Evolutionary conservation across 1,284 basidiomycete species (phyloP).

Genomic region (Phellinidium pouzarii): DNA sequence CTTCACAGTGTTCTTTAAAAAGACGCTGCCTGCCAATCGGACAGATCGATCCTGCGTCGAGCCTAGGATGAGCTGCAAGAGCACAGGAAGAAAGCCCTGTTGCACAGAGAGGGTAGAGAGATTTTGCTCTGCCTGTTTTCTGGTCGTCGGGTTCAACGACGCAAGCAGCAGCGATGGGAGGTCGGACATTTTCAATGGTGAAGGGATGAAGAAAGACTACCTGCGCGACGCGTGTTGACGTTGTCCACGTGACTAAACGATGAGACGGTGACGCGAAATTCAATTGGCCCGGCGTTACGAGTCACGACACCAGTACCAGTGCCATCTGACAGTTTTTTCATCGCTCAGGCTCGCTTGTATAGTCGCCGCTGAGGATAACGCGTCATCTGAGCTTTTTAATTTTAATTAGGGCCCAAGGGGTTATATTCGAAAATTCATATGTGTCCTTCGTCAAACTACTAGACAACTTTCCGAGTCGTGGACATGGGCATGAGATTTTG

Average conservation of each 20-base stretch:
- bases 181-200: constrained; percentile 37
- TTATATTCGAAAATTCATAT: no score
- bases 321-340: no score
- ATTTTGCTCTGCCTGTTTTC: constrained; percentile 77
- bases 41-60: constrained; percentile 60
- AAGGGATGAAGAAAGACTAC: neutral
- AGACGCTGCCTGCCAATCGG: constrained; percentile 77
- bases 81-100: constrained; percentile 69
- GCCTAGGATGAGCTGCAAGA: constrained; percentile 70
- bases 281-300: neutral
- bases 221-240: neutral
- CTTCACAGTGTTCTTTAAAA: constrained; percentile 85
- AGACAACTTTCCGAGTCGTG: no score
- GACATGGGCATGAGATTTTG: no score
- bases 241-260: neutral
- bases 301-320: neutral
- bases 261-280: no score
- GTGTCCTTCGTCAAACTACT: no score
- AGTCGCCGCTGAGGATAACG: no score
- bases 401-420: no score
- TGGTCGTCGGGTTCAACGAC: constrained; percentile 65
- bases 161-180: constrained; percentile 60
- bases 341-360: no score
- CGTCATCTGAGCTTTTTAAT: no score
- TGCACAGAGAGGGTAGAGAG: constrained; percentile 64